Evolutionary conservation across 164 flowering plant species (phyloP), one percentile per base, ranked within the genome.

Genomic region (Macadamia tetraphylla): DNA sequence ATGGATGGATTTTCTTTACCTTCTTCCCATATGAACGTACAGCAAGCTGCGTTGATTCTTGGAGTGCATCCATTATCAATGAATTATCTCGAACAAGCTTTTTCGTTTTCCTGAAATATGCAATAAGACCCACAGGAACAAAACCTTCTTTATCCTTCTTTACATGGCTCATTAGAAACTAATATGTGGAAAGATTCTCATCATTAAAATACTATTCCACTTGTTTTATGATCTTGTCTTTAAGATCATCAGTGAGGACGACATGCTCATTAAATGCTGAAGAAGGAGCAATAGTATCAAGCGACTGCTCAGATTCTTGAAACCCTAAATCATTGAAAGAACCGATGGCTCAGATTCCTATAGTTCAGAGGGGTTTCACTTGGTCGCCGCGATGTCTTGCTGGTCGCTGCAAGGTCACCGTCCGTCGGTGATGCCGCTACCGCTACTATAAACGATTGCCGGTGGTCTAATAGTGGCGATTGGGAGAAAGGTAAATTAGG

Each of bases 171-270:
- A 84, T 46, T 81, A 90, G 61, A 68, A 79, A 79, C 76, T 88
- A 86, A 76, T 92, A 91, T 1, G 78, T 85, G 6, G 86, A 84
- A 73, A 92, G 70, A 80, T 90, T 92, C 70, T 90, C 96, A 76
- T 92, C 92, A 64, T 96, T 83, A 64, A 90, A 90, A 70, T 92
- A 92, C 75, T 88, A 92, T 65, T 92, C 98, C 30, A 87, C 98
- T 74, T 75, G 78, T 55, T 60, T 68, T 18, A 75, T 67, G 61
- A 75, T 75, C 71, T 63, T 75, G 18, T 71, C 71, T 31, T 63
- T 51, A 32, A 71, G 74, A 49, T 71, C 74, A 60, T 75, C 78
- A 8, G 78, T 56, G 6, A 67, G 74, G 35, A 15, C 6, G 32
- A 15, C 6, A 29, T 12, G 17, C 55, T 63, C 62, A 42, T 23